Conservation (phyloP, 2,329 filamentous ascomycete species). For the Xylaria sp. region DNA sequence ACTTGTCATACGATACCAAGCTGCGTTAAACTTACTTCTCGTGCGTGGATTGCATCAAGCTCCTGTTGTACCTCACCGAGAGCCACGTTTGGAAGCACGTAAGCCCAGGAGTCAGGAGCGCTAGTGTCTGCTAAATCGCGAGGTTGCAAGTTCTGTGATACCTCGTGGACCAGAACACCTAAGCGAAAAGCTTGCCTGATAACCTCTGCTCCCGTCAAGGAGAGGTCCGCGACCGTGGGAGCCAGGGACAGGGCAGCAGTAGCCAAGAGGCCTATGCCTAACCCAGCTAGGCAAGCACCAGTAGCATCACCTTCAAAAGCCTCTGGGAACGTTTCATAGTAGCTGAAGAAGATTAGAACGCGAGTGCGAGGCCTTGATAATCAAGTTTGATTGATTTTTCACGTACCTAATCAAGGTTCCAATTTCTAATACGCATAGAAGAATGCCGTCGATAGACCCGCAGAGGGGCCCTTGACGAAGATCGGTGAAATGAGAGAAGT, state of each 20-base stretch:
- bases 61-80: not conserved
- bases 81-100: not conserved
- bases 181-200: constrained; percentile 59
- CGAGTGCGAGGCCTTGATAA: not conserved
- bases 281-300: constrained; percentile 52
- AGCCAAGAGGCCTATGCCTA: constrained; percentile 59
- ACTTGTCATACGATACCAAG: not conserved
- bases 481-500: constrained; percentile 48
- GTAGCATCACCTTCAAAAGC: not conserved
- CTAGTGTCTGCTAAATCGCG: constrained; percentile 35
- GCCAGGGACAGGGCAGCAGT: constrained; percentile 57
- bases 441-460: constrained; percentile 57
- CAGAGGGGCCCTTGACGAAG: constrained; percentile 56
- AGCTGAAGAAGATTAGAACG: not conserved
- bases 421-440: constrained; percentile 56
- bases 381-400: constrained; percentile 35
- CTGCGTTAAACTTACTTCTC: not conserved
- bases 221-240: constrained; percentile 53
- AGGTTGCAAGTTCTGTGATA: constrained; percentile 57
- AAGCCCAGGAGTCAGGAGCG: not conserved
- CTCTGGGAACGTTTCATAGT: not conserved
- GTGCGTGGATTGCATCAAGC: not conserved
- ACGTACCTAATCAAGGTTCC: constrained; percentile 57
- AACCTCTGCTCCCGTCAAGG: constrained; percentile 55
- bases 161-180: constrained; percentile 56